Evolutionary conservation across 2,329 filamentous ascomycete species (phyloP).

Genomic region (Arthrobotrys entomopaga): DNA sequence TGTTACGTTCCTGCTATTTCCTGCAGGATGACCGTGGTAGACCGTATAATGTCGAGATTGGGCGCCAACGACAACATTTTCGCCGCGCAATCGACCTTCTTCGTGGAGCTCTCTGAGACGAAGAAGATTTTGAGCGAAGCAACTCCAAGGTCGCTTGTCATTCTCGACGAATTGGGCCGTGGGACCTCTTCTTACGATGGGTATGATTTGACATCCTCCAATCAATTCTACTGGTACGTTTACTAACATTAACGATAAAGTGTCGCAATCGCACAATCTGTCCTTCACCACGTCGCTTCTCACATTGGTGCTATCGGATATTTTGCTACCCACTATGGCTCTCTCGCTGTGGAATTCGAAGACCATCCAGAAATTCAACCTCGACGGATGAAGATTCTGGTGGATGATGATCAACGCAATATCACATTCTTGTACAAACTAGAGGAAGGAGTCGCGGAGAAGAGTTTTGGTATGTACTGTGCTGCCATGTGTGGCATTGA

Average conservation of each 20-base stretch:
- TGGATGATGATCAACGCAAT: constrained; percentile 82
- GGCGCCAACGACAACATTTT: constrained; percentile 99
- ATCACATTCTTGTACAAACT: constrained; percentile 97
- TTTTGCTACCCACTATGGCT: constrained; percentile 98
- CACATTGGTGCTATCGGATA: constrained; percentile 94
- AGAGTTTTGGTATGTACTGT: constrained; percentile 98
- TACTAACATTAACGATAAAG: constrained; percentile 61
- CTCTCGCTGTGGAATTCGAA: constrained; percentile 88
- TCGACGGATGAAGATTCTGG: constrained; percentile 92
- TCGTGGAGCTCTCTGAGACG: constrained; percentile 95
- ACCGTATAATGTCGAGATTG: constrained; percentile 97
- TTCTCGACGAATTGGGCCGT: constrained; percentile 93
- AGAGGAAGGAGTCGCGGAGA: constrained; percentile 91
- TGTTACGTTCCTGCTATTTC: constrained; percentile 87
- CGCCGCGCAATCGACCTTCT: constrained; percentile 96
- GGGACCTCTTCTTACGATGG: constrained; percentile 94
- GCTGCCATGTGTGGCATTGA: constrained; percentile 98
- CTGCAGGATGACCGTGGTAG: constrained; percentile 86
- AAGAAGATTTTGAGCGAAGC: constrained; percentile 98
- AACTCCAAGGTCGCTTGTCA: constrained; percentile 91
- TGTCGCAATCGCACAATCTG: constrained; percentile 93
- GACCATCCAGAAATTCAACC: constrained; percentile 86
- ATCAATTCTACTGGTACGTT: not conserved
- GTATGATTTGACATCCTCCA: constrained; percentile 10
- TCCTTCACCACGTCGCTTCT: constrained; percentile 93